Evolutionary conservation across 495 filamentous ascomycete genomes (phyloP), one percentile per base, ranked within the genome.

Genomic region (Penicillium cosmopolitanum): DNA sequence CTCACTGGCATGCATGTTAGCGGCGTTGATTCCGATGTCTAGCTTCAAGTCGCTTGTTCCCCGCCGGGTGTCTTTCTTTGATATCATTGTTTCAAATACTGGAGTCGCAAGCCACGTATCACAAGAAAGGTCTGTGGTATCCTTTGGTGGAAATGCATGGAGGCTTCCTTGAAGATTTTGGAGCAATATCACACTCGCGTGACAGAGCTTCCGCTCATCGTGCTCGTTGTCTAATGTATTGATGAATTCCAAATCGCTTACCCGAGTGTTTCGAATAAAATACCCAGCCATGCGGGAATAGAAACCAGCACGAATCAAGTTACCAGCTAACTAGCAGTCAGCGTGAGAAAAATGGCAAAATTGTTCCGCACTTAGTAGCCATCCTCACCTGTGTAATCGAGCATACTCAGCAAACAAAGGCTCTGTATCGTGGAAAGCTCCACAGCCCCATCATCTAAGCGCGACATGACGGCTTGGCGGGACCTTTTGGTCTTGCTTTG

Each of bases 361-460:
- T 40, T 33, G 10, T 31, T 56, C 23, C 18, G 21, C 15, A 2
- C 47, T 10, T 10, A 44, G 16, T 10, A 44, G 16, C n/a, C 8
- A 19, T 44, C 2, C 15, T 52, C 71, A 79, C 77, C 65, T 59
- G 77, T 72, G 38, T 74, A 78, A 46, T 79, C 76, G 42, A 78
- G 61, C 55, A 78, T 60, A 38, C 71, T 72, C 12, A 80, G 54
- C 40, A 80, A 61, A 51, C 75, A 78, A 0, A 80, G 58, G 3
- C 73, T 64, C 63, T 79, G 77, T 9, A 80, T 62, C 2, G 76
- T 78, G 6, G 76, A 77, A 5, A 80, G 55, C 51, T 80, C 76
- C 15, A 78, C 61, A 31, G 50, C 54, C 7, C 76, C 77, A 5
- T 70, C 56, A 15, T 63, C 61, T 4, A 79, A 12, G 25, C 68